Base-by-base conservation (phyloP, 805 yeast genomes). In the Sungouiella blattae region DNA sequence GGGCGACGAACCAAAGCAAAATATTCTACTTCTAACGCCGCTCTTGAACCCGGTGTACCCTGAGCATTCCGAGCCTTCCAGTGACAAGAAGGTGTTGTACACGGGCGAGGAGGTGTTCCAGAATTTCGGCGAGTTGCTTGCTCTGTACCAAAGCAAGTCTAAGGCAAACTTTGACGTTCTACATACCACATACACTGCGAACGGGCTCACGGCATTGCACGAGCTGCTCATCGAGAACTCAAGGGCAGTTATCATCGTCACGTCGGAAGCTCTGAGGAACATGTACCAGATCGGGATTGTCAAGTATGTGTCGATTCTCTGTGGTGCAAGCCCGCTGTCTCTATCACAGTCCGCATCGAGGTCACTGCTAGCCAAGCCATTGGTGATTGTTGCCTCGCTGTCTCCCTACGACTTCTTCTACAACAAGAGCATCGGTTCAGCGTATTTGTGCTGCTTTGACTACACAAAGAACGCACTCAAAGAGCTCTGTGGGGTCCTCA, bases 351-450 rank as follows among this genome's bases (percentile, higher is more conserved):
- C 43, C 46, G 23, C 48, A 55, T 43, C 50, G 5, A 40, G 43
- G 22, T 41, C 54, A 15, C 62, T 63, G 42, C 42, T 63, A 11
- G 37, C 62, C 18, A 77, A 75, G 45, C 83, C 82, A 4, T 58
- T 78, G 48, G 64, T 78, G 9, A 67, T 77, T 3, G 66, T 77
- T n/a, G 79, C 83, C 4, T 78, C 80, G 0, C 72, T 77, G 38
- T 72, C 80, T 4, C 84, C 85, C 1, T 77, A 75, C 46, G 84
- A 79, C 47, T 73, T 78, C 48, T 71, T 74, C 31, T 72, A 75
- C 37, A 76, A 75, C 37, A 69, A 70, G 32, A 67, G 68, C 28
- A 70, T 77, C 20, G 79, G 78, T 1, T 69, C 77, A 31, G 69
- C 78, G 1, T 78, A 78, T 49, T 54, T 78, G 30, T 78, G 83